Evolutionary conservation across 1,284 basidiomycete species (phyloP), one percentile per base, ranked within the genome.

Genomic region (Athelia sp.): DNA sequence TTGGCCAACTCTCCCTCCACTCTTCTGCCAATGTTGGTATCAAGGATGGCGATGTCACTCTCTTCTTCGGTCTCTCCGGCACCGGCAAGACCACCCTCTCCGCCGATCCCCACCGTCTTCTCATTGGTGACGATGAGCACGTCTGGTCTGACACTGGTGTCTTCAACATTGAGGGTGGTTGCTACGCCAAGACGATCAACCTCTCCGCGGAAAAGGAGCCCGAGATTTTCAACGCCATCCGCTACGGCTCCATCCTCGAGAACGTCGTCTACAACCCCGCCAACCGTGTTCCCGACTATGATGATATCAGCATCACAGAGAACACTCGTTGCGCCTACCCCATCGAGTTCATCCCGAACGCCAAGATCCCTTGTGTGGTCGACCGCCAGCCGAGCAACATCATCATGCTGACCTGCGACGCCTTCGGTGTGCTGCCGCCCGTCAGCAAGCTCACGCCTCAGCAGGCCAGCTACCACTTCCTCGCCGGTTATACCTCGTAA

Each of bases 111-210:
- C 80, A 84, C 60, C 90, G 94, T 56, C 75, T 90, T 53, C 82
- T 98, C 52, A 97, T 98, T 60, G 94, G 95, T 62, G 94, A 98
- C 66, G 95, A 98, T 66, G 94, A 98, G 74, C 95, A 98, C 68
- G 95, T 98, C 63, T 98, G 94, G 95, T 93, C 92, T 26, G 94
- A 97, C 71, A 84, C 79, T 19, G 97, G 96, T 69, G 96, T 99
- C 54, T 99, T 99, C 86, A 99, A 99, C 82, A 99, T 99, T 62
- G 96, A 99, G 69, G 96, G 96, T 60, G 96, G 97, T 51, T 99
- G 96, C 76, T 99, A 99, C 70, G 96, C 96, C 72, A 99, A 99
- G 78, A 90, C 85, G 70, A 91, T 99, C 76, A 97, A 97, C 76
- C 86, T 99, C 58, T 93, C 90, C 45, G 85, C 85, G 18, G 92